Base-by-base conservation (phyloP, 306 rosid species). In the Psophocarpus tetragonolobus region DNA sequence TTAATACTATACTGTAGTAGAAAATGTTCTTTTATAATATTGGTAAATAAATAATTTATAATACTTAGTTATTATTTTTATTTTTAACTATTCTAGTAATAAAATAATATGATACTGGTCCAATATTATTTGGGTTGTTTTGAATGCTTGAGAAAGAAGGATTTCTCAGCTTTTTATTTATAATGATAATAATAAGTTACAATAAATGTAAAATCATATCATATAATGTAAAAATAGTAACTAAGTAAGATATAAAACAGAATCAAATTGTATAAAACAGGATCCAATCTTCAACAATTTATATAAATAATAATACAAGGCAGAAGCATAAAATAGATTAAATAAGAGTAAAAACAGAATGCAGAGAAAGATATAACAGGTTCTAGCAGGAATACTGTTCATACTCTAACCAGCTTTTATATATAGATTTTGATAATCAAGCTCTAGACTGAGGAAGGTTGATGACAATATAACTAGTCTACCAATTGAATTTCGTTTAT, bases 371-470 rank as follows among this genome's bases (percentile, higher is more conserved):
- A 62, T 7, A 32, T 32, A 6, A 6, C 21, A 32, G 42, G n/a
- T 1, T 61, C 32, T 15, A 7, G 68, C 44, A 8, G 8, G 44
- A 63, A 21, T 32, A 63, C 17, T 17, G 29, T 33, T 63, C n/a
- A 33, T 0, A 1, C 69, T 17, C 8, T 15, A 63, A 63, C 17
- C 44, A 63, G 45, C 8, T 35, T 63, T 18, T 35, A 33, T 17
- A 17, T 35, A 33, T 33, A 65, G 15, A 50, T 39, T 36, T 64
- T 24, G 42, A 66, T 48, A 48, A 66, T 33, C 12, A 66, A 44
- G 73, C 69, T 65, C 76, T 64, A 64, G 23, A 66, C 21, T 8
- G 29, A 12, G 44, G 65, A 77, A 80, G 68, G 44, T 44, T 41
- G 54, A 63, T 68, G 67, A 51, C 15, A 57, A 36, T 20, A 58